Evolutionary conservation across 2,329 filamentous ascomycete species (phyloP).

Genomic region (Nemania abortiva): DNA sequence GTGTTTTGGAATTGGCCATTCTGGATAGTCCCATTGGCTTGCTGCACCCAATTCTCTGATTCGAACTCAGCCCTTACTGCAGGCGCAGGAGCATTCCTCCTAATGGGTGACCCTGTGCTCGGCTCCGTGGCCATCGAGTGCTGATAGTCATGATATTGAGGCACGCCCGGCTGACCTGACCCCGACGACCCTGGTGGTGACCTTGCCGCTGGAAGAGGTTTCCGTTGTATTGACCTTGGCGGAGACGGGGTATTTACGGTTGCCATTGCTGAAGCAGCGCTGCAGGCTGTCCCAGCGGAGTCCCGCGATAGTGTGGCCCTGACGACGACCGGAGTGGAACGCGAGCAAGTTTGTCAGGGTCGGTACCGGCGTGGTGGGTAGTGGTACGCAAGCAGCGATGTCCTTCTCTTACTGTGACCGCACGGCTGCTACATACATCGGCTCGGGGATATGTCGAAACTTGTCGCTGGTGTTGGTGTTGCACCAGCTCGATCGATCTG

Average conservation of each 20-base stretch:
- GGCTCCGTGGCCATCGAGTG: slow-evolving; percentile 19
- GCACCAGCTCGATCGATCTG: slow-evolving; percentile 23
- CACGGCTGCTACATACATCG: slow-evolving; percentile 41
- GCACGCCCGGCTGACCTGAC: slow-evolving; percentile 51
- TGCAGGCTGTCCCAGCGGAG: slow-evolving; percentile 37
- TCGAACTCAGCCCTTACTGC: slow-evolving; percentile 68
- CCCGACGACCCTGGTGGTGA: slow-evolving; percentile 53
- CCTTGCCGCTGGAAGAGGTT: slow-evolving; percentile 46
- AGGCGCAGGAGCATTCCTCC: slow-evolving; percentile 66
- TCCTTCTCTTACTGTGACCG: slow-evolving; percentile 42
- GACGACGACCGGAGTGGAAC: slow-evolving; percentile 30
- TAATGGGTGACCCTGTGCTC: slow-evolving; percentile 55
- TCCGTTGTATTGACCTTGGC: slow-evolving; percentile 47
- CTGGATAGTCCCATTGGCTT: slow-evolving; percentile 66
- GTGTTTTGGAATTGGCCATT: slow-evolving; percentile 46
- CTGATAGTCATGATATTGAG: slow-evolving; percentile 41
- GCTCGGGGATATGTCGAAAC: slow-evolving; percentile 32
- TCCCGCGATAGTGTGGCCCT: slow-evolving; percentile 40
- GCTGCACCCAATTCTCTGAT: slow-evolving; percentile 64
- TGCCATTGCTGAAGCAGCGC: slow-evolving; percentile 47
- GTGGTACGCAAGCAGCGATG: slow-evolving; percentile 39
- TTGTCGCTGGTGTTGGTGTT: not conserved
- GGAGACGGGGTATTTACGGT: slow-evolving; percentile 48
- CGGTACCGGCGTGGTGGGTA: slow-evolving; percentile 29
- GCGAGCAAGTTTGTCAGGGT: slow-evolving; percentile 16